Conservation (phyloP, 176 grass and related monocot species). For the Bothriochloa decipiens region DNA sequence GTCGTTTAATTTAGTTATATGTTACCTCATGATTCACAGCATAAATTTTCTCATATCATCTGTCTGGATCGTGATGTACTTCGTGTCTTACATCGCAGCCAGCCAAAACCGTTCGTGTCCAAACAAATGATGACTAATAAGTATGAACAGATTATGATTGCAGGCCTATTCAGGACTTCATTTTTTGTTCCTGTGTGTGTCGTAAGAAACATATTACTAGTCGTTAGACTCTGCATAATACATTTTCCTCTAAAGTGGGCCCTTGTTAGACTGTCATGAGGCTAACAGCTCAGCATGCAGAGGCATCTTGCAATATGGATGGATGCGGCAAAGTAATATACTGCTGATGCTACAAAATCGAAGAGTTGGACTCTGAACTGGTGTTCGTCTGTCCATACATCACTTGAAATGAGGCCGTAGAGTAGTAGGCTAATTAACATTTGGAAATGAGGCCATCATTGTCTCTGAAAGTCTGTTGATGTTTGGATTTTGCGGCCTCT, state of each 20-base stretch:
- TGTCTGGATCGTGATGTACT: constrained; percentile 16
- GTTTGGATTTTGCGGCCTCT: not conserved
- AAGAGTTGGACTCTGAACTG: too few species aligned
- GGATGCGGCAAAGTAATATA: not conserved
- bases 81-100: constrained; percentile 8
- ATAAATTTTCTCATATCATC: not conserved
- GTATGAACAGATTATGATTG: constrained; percentile 19
- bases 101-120: not conserved
- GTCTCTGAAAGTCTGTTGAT: not conserved
- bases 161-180: constrained; percentile 1
- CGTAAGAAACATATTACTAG: constrained; percentile 23
- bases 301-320: constrained; percentile 41
- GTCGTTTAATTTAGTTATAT: not conserved
- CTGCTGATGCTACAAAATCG: not conserved
- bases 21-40: constrained; percentile 8
- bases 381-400: too few species aligned
- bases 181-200: not conserved
- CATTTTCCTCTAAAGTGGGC: constrained; percentile 13
- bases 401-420: not conserved
- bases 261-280: constrained; percentile 33
- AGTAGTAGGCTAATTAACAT: not conserved
- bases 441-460: not conserved
- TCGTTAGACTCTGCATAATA: not conserved
- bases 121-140: constrained; percentile 42
- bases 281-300: constrained; percentile 21